These are phyloP conservation scores for Tanacetum coccineum DNA, from an alignment of 129 eudicot genomes.

Conservation along the genomic window DNA sequence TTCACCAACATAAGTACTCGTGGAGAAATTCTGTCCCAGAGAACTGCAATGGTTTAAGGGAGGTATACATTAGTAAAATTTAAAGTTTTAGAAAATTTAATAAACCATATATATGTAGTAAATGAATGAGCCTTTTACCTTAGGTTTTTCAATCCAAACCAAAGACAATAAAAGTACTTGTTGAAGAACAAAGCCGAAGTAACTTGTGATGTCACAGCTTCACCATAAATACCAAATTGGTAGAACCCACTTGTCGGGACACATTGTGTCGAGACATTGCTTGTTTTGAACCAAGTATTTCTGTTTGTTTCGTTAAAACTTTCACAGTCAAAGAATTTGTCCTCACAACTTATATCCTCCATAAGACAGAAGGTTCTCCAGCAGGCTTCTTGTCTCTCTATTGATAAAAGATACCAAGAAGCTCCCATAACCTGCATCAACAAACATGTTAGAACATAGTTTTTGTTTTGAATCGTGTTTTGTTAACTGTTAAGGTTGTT, in stretches of 20 bases:
- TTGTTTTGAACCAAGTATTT: conserved; percentile 50
- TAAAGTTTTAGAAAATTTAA: too few species aligned
- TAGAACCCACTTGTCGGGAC: conserved; percentile 38
- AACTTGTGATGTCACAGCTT: too few species aligned
- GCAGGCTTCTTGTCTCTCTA: conserved; percentile 89
- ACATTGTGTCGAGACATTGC: conserved; percentile 58
- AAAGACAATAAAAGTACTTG: too few species aligned
- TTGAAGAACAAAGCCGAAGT: too few species aligned
- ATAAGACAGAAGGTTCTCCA: conserved; percentile 59
- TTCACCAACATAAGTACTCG: conserved; percentile 74
- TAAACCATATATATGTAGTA: too few species aligned
- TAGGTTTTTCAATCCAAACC: conserved; percentile 90
- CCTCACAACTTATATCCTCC: conserved; percentile 46
- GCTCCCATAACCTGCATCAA: conserved; percentile 86
- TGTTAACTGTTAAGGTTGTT: too few species aligned
- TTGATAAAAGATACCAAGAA: conserved; percentile 77
- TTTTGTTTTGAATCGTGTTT: too few species aligned
- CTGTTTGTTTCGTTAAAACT: conserved; percentile 32
- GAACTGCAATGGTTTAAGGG: too few species aligned
- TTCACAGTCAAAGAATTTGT: conserved; percentile 63
- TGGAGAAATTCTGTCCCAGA: conserved; percentile 63
- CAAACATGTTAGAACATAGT: too few species aligned
- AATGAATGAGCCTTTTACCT: too few species aligned
- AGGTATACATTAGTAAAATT: too few species aligned
- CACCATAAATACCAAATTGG: too few species aligned